phyloP scores from a whole-genome alignment of 2,329 filamentous ascomycete species.

The Aspergillus phoenicis region DNA sequence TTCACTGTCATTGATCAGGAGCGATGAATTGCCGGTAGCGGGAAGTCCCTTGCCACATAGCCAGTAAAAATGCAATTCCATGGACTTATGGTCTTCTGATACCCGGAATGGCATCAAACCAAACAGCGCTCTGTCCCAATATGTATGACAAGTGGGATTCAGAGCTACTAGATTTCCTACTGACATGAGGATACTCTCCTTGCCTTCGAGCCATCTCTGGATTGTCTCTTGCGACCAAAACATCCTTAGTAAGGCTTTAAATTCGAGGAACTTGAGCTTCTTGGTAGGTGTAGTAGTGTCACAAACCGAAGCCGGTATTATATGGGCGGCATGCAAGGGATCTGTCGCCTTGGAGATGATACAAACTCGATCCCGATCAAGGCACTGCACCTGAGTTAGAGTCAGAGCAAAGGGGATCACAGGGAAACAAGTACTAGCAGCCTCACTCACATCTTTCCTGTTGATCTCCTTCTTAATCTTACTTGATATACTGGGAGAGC shows the following conservation, averaged over 20 bases:
- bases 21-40: background rate
- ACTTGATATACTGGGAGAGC: background rate
- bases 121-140: background rate
- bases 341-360: background rate
- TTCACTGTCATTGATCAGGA: background rate
- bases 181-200: background rate
- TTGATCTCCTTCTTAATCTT: background rate
- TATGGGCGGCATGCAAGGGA: background rate
- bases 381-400: background rate
- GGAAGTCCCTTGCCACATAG: background rate
- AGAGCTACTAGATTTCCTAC: background rate
- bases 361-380: background rate
- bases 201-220: background rate
- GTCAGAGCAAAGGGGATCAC: background rate
- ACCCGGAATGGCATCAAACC: background rate
- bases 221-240: background rate
- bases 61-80: background rate
- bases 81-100: background rate
- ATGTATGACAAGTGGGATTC: background rate
- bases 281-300: background rate
- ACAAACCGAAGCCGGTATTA: background rate
- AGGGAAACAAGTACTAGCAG: background rate
- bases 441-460: background rate
- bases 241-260: background rate
- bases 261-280: background rate